These are phyloP conservation scores for Fraxinus latifolia DNA, from an alignment of 305 asterid genomes.

Conservation along the genomic window DNA sequence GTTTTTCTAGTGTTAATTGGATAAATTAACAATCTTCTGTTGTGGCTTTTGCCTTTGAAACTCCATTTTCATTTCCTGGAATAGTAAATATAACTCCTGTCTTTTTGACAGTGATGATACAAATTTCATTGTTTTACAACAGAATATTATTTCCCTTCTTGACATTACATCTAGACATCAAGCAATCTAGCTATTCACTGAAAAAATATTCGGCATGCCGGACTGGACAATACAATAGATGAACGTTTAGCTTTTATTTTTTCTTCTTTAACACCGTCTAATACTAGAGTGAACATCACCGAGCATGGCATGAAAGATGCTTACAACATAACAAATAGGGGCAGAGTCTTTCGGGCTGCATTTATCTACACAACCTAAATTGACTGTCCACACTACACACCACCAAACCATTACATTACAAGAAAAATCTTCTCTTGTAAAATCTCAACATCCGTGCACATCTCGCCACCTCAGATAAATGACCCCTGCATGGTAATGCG, in stretches of 20 bases:
- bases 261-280: neutral
- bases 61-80: neutral
- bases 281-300: neutral
- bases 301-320: neutral
- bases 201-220: neutral
- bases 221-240: neutral
- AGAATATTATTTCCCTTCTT: neutral
- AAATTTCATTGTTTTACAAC: neutral
- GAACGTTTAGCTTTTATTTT: neutral
- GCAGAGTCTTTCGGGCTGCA: neutral
- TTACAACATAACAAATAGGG: neutral
- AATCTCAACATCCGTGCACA: conserved; percentile 69
- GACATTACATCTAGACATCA: neutral
- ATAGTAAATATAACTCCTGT: neutral
- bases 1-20: neutral
- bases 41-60: neutral
- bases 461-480: conserved; percentile 95
- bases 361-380: neutral
- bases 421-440: neutral
- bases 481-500: conserved; percentile 87
- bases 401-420: neutral
- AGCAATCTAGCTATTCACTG: neutral
- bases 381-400: neutral
- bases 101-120: neutral
- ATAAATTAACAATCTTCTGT: neutral